Conservation (phyloP, 1,139 yeast species). For the Geotrichum cucujoidarum region DNA sequence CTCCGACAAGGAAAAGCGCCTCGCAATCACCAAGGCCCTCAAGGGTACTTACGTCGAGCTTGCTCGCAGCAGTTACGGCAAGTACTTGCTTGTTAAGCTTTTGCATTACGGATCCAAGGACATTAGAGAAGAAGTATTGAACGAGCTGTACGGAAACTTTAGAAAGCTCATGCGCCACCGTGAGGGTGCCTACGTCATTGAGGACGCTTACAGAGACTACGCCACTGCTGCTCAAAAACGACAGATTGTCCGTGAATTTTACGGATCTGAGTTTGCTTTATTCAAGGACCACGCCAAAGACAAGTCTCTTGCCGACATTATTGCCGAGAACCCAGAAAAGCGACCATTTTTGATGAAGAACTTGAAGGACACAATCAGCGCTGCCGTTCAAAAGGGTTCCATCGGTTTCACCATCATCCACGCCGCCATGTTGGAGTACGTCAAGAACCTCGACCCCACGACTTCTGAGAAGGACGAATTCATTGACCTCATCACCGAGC, state of each 20-base stretch:
- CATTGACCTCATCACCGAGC: slow-evolving; percentile 78
- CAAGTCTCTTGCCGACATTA: slow-evolving; percentile 60
- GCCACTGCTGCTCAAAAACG: slow-evolving; percentile 78
- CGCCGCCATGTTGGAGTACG: slow-evolving; percentile 91
- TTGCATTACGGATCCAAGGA: slow-evolving; percentile 88
- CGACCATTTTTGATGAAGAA: slow-evolving; percentile 71
- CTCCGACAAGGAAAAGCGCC: slow-evolving; percentile 75
- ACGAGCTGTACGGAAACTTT: slow-evolving; percentile 85
- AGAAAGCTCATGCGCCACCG: slow-evolving; percentile 92
- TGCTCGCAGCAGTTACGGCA: slow-evolving; percentile 92
- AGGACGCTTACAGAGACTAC: slow-evolving; percentile 83
- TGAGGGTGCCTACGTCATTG: slow-evolving; percentile 98
- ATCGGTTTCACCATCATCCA: slow-evolving; percentile 95
- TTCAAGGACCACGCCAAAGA: slow-evolving; percentile 71
- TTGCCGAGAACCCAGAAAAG: slow-evolving; percentile 73
- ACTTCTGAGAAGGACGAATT: slow-evolving; percentile 75
- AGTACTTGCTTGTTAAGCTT: slow-evolving; percentile 80
- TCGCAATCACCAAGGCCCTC: slow-evolving; percentile 59
- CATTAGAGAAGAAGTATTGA: slow-evolving; percentile 65
- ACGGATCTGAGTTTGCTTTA: slow-evolving; percentile 95
- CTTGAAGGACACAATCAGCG: slow-evolving; percentile 75
- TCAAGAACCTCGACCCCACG: slow-evolving; percentile 51
- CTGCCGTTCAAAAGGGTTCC: slow-evolving; percentile 92
- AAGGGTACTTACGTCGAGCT: slow-evolving; percentile 74
- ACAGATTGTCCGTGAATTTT: slow-evolving; percentile 91